Evolutionary conservation across 768 basidiomycete genomes (phyloP).

Genomic region (Termitomyces sp.): DNA sequence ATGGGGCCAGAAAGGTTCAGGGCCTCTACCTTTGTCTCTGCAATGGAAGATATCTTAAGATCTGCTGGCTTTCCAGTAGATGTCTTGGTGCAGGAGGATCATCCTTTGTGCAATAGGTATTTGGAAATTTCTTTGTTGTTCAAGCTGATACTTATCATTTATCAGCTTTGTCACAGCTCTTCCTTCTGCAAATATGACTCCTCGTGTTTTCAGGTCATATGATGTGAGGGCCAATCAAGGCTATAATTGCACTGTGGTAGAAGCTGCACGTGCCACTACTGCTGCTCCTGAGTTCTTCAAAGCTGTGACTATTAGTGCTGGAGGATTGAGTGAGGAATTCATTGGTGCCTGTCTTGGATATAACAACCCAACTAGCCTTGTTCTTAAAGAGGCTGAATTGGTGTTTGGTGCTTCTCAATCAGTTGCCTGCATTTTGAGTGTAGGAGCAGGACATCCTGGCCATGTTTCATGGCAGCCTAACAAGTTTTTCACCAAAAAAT

Average conservation of each 20-base stretch:
- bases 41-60: neutral
- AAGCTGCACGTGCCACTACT: no score
- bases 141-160: no score
- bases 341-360: neutral
- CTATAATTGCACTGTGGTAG: no score
- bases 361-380: no score
- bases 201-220: no score
- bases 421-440: neutral
- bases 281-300: neutral
- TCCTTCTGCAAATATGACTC: no score
- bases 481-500: neutral
- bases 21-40: neutral
- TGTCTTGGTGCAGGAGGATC: neutral
- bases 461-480: neutral
- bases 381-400: neutral
- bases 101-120: neutral
- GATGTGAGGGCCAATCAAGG: no score
- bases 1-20: neutral
- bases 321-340: neutral
- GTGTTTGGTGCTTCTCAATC: neutral
- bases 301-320: neutral
- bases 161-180: no score
- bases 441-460: neutral
- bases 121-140: neutral
- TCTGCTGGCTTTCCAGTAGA: neutral